phyloP scores from a whole-genome alignment of 2,329 filamentous ascomycete genomes.

The Pestalotiopsis sp. region DNA sequence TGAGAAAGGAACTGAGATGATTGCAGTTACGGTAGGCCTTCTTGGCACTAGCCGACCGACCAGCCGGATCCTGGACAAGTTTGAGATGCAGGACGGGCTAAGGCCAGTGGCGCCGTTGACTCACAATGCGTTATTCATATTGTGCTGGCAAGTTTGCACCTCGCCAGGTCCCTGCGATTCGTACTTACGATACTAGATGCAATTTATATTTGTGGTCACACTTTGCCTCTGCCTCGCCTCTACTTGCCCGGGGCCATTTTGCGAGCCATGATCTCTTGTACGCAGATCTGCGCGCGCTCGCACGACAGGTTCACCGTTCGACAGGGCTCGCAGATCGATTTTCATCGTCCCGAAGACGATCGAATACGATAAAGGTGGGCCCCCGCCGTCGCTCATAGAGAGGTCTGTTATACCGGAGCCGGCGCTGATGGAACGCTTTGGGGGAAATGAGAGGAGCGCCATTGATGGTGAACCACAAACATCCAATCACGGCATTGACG shows the following conservation, averaged over 20 bases:
- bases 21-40: not conserved
- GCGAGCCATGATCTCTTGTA: not conserved
- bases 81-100: slow-evolving; percentile 1
- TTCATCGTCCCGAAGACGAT: not conserved
- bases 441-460: not conserved
- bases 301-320: not conserved
- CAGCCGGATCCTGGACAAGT: not conserved
- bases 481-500: not conserved
- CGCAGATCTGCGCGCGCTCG: not conserved
- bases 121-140: not conserved
- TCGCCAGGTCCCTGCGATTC: not conserved
- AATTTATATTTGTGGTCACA: not conserved
- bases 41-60: slow-evolving; percentile 5
- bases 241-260: not conserved
- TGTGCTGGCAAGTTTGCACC: not conserved
- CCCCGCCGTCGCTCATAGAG: not conserved
- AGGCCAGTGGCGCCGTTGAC: not conserved
- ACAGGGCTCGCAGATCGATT: not conserved
- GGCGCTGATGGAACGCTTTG: not conserved
- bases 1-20: not conserved
- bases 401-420: not conserved
- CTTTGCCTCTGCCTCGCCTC: not conserved
- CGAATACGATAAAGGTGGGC: not conserved
- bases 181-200: not conserved
- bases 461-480: not conserved